Evolutionary conservation across 2,329 filamentous ascomycete genomes (phyloP).

Genomic region (Leptographium lundbergii): DNA sequence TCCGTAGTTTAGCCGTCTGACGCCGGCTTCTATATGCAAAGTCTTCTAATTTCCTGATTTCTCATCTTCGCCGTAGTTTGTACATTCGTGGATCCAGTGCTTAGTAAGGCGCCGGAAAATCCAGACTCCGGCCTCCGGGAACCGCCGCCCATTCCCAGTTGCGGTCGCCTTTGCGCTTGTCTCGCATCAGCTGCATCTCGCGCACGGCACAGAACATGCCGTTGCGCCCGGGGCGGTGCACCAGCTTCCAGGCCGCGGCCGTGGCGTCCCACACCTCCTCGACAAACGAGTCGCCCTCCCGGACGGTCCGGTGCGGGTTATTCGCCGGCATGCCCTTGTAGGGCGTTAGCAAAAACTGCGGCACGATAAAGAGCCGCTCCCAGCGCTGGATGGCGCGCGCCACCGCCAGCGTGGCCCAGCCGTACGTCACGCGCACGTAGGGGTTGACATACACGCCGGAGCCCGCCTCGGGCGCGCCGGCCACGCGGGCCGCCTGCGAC

Average conservation of each 20-base stretch:
- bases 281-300: conserved; percentile 39
- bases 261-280: conserved; percentile 36
- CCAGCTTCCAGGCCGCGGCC: conserved; percentile 24
- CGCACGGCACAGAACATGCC: conserved; percentile 44
- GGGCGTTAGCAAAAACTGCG: conserved; percentile 29
- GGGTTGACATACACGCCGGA: conserved; percentile 63
- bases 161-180: conserved; percentile 16
- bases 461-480: conserved; percentile 21
- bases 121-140: conserved; percentile 20
- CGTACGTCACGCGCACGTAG: conserved; percentile 60
- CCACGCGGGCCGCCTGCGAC: conserved; percentile 19
- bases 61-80: no score
- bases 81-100: no score
- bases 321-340: conserved; percentile 35
- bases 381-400: conserved; percentile 48
- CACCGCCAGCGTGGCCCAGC: conserved; percentile 41
- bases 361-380: conserved; percentile 37
- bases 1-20: no score
- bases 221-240: conserved; percentile 30
- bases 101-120: conserved; percentile 13
- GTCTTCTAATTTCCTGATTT: no score
- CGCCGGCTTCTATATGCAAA: no score
- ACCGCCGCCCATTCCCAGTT: conserved; percentile 24
- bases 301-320: conserved; percentile 48
- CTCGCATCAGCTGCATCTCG: conserved; percentile 29